These are phyloP conservation scores for Ceratobasidium sp. DNA, from an alignment of 1,284 basidiomycete genomes.

Conservation along the genomic window DNA sequence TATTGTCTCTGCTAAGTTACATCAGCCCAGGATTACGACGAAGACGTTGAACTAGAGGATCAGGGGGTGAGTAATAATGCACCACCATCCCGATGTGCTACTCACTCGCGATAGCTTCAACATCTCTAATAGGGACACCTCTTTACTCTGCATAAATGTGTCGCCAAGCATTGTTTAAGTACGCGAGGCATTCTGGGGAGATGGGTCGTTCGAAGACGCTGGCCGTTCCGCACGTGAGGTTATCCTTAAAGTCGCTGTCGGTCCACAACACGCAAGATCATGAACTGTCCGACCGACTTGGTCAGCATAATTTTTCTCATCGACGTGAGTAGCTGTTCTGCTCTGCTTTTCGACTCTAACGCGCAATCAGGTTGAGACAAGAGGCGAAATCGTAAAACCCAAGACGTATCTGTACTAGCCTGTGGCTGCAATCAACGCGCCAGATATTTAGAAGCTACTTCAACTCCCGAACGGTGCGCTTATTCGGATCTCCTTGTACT, in stretches of 20 bases:
- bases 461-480: conserved; percentile 74
- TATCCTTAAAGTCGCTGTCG: conserved; percentile 79
- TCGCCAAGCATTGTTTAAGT: conserved; percentile 88
- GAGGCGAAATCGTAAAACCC: conserved; percentile 75
- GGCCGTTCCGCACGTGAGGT: conserved; percentile 59
- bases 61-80: conserved; percentile 66
- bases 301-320: conserved; percentile 96
- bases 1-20: neutral
- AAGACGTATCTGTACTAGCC: conserved; percentile 82
- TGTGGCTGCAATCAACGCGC: conserved; percentile 82
- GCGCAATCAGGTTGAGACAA: conserved; percentile 59
- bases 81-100: neutral
- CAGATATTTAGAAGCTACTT: conserved; percentile 80
- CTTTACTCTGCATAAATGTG: conserved; percentile 94
- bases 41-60: conserved; percentile 83
- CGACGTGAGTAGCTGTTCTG: conserved; percentile 71
- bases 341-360: neutral
- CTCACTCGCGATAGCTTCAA: conserved; percentile 17
- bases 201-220: conserved; percentile 70
- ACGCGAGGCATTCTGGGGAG: conserved; percentile 63
- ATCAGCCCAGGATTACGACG: conserved; percentile 69
- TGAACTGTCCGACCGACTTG: conserved; percentile 87
- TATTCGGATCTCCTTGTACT: neutral
- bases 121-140: conserved; percentile 70
- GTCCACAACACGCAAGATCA: conserved; percentile 90